Conservation (phyloP, 139 green algal species). For the Ettlia oleoabundans region DNA sequence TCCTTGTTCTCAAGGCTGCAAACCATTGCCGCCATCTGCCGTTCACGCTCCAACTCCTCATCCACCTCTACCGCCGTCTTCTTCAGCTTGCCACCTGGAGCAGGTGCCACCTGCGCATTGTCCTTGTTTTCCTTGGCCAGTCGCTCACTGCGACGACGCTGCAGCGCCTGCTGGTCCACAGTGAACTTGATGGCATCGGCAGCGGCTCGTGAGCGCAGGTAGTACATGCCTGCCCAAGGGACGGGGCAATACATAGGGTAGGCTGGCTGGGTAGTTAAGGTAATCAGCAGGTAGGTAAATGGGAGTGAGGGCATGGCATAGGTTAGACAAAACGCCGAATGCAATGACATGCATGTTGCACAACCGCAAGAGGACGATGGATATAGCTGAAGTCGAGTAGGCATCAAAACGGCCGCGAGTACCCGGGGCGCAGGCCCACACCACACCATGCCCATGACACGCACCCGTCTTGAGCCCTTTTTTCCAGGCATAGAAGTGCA, state of each 20-base stretch:
- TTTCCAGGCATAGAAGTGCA: conserved; percentile 99
- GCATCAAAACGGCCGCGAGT: too few relatives aligned
- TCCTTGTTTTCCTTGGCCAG: conserved; percentile 84
- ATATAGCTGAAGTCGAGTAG: too few relatives aligned
- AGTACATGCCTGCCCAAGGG: conserved; percentile 93
- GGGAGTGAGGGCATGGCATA: too few relatives aligned
- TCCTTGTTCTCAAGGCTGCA: conserved; percentile 98
- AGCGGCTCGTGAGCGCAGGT: conserved; percentile 90
- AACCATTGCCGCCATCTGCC: conserved; percentile 86
- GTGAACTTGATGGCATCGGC: conserved; percentile 99
- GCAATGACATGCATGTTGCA: too few relatives aligned
- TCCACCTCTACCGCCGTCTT: conserved; percentile 34
- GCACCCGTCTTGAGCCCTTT: conserved; percentile 76
- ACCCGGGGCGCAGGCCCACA: too few relatives aligned
- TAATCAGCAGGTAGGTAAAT: too few relatives aligned
- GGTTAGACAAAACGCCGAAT: too few relatives aligned
- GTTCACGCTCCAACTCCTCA: conserved; percentile 61
- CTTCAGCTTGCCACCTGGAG: conserved; percentile 41
- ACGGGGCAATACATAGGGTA: not conserved
- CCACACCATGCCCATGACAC: too few relatives aligned
- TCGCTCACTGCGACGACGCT: conserved; percentile 48
- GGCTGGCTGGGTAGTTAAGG: too few relatives aligned
- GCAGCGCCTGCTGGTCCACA: conserved; percentile 84
- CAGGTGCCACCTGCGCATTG: too few relatives aligned
- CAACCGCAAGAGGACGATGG: too few relatives aligned